These are phyloP conservation scores for Phaeosphaeriaceae sp. DNA, from an alignment of 2,329 filamentous ascomycete genomes.

Conservation along the genomic window DNA sequence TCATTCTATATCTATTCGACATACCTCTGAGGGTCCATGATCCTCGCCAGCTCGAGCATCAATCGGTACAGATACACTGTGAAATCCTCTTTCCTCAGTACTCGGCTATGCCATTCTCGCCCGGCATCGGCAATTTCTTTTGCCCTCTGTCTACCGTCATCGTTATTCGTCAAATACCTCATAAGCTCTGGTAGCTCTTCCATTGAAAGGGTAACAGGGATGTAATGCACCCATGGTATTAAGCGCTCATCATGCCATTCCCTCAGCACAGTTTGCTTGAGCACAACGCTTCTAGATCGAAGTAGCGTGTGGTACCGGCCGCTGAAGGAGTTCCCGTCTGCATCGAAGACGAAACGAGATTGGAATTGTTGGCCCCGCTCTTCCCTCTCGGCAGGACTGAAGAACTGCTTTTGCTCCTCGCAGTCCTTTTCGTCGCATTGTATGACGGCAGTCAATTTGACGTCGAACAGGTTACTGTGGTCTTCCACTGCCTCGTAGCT, in stretches of 20 bases:
- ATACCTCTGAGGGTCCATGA: no score
- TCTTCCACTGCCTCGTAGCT: no score
- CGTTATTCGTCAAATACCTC: slow-evolving; percentile 13
- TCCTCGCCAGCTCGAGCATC: no score
- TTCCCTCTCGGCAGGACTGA: no score
- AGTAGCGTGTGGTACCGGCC: slow-evolving; percentile 28
- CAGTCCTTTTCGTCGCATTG: no score
- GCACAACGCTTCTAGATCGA: slow-evolving; percentile 5
- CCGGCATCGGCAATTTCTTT: slow-evolving; percentile 28
- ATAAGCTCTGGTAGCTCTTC: slow-evolving; percentile 27
- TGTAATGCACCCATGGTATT: slow-evolving; percentile 46
- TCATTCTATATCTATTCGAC: no score
- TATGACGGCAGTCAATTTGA: no score
- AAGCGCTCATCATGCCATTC: slow-evolving; percentile 48
- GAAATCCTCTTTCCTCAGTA: no score
- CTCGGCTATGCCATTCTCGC: slow-evolving; percentile 17
- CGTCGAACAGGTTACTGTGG: no score
- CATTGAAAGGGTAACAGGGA: slow-evolving; percentile 33
- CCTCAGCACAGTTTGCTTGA: slow-evolving; percentile 46
- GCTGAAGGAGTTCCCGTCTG: slow-evolving; percentile 28
- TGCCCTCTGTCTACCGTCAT: slow-evolving; percentile 15
- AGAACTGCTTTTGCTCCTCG: no score
- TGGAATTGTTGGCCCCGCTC: no score
- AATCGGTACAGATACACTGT: no score
- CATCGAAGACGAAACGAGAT: slow-evolving; percentile 19